phyloP scores from a whole-genome alignment of 169 alveolate species.

The Sarcocystis neurona region DNA sequence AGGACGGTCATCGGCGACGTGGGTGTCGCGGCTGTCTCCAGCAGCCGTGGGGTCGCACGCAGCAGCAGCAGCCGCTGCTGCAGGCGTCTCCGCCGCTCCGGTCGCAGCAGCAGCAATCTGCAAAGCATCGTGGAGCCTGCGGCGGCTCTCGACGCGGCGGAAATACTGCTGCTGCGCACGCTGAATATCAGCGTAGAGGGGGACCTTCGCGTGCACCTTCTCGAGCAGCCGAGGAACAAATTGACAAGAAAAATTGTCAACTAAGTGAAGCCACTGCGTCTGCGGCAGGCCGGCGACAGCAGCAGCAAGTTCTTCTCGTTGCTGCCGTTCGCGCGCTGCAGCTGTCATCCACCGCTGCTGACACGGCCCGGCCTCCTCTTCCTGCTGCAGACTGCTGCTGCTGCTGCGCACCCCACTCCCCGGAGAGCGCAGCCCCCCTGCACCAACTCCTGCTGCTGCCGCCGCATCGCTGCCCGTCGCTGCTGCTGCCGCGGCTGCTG shows the following conservation, averaged over 20 bases:
- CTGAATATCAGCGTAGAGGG: slow-evolving; percentile 65
- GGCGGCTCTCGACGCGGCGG: slow-evolving; percentile 61
- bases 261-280: slow-evolving; percentile 71
- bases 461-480: neutral
- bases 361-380: neutral
- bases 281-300: slow-evolving; percentile 64
- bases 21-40: too few species aligned
- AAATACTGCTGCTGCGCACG: slow-evolving; percentile 68
- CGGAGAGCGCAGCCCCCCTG: slow-evolving; percentile 7
- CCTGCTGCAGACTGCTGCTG: neutral
- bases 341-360: neutral
- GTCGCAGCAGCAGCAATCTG: slow-evolving; percentile 55
- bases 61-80: slow-evolving; percentile 63
- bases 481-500: neutral
- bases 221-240: slow-evolving; percentile 78
- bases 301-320: neutral
- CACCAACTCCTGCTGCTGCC: slow-evolving; percentile 1
- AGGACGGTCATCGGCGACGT: too few species aligned
- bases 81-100: slow-evolving; percentile 58
- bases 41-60: too few species aligned
- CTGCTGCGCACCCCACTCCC: too few species aligned
- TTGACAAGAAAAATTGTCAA: slow-evolving; percentile 77
- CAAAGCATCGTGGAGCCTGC: slow-evolving; percentile 49
- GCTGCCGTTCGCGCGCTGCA: neutral
- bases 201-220: slow-evolving; percentile 74